Evolutionary conservation across 176 grass and related monocot species (phyloP).

Genomic region (Elymus sibiricus): DNA sequence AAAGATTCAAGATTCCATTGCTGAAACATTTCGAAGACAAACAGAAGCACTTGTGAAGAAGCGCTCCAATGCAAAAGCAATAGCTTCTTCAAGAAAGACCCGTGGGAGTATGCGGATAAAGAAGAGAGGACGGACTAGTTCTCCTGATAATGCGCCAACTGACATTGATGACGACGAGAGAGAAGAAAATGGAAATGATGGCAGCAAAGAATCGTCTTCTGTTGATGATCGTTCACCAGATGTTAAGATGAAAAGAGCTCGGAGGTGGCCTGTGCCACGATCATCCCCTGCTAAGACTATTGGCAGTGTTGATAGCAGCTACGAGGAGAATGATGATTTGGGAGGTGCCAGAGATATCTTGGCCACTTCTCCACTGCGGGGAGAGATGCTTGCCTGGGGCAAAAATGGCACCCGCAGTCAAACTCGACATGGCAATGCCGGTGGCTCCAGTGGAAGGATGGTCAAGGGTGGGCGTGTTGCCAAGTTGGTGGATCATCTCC

Average conservation of each 20-base stretch:
- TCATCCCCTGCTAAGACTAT: conserved; percentile 53
- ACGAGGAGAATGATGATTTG: conserved; percentile 55
- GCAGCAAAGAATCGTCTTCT: conserved; percentile 73
- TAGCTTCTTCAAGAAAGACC: conserved; percentile 40
- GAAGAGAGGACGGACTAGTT: conserved; percentile 51
- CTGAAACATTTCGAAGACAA: conserved; percentile 77
- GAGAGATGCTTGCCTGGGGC: conserved; percentile 89
- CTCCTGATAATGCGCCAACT: conserved; percentile 43
- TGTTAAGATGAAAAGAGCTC: conserved; percentile 59
- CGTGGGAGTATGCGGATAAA: conserved; percentile 41
- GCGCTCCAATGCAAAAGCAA: conserved; percentile 41
- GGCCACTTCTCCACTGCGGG: conserved; percentile 54
- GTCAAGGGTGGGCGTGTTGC: conserved; percentile 55
- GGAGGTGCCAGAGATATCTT: conserved; percentile 54
- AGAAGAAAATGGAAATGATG: conserved; percentile 65
- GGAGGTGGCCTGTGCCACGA: conserved; percentile 47
- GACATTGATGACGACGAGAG: conserved; percentile 66
- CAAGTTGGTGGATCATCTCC: conserved; percentile 63
- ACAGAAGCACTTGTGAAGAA: conserved; percentile 74
- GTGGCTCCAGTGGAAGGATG: conserved; percentile 59
- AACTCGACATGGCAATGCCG: conserved; percentile 56
- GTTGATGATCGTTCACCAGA: conserved; percentile 72
- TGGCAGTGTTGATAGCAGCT: conserved; percentile 34
- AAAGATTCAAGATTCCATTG: conserved; percentile 86
- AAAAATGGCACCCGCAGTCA: conserved; percentile 83